These are phyloP conservation scores for Coniferiporia sulphurascens DNA, from an alignment of 1,284 basidiomycete species.

Conservation along the genomic window DNA sequence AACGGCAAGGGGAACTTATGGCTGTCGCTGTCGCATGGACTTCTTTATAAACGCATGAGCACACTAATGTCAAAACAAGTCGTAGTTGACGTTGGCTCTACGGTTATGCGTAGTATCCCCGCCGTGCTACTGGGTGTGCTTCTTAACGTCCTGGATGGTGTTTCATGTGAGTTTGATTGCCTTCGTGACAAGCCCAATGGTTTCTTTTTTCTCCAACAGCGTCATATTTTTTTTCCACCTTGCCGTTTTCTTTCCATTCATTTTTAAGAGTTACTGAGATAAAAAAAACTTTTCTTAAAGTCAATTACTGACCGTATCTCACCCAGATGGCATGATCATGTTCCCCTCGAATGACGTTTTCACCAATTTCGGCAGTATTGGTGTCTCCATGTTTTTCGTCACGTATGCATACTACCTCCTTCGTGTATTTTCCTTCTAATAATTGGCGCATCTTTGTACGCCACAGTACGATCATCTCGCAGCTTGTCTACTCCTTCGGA, in stretches of 20 bases:
- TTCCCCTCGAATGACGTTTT: slow-evolving; percentile 87
- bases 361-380: slow-evolving; percentile 77
- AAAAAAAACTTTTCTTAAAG: not conserved
- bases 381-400: slow-evolving; percentile 94
- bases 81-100: not conserved
- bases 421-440: slow-evolving; percentile 1
- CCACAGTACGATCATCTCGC: slow-evolving; percentile 66
- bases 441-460: slow-evolving; percentile 14
- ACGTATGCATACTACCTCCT: slow-evolving; percentile 43
- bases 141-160: slow-evolving; percentile 91
- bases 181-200: no score
- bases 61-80: not conserved
- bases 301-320: not conserved
- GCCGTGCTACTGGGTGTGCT: slow-evolving; percentile 85
- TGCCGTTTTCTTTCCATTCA: not conserved
- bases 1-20: not conserved
- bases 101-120: slow-evolving; percentile 42
- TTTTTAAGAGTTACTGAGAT: not conserved
- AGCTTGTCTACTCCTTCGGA: slow-evolving; percentile 82
- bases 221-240: not conserved
- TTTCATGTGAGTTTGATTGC: slow-evolving; percentile 63
- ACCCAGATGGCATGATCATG: slow-evolving; percentile 77
- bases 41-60: not conserved
- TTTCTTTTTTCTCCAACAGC: slow-evolving; percentile 2
- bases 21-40: not conserved